Evolutionary conservation across 495 filamentous ascomycete genomes (phyloP).

Genomic region (Neurospora tetrasperma): DNA sequence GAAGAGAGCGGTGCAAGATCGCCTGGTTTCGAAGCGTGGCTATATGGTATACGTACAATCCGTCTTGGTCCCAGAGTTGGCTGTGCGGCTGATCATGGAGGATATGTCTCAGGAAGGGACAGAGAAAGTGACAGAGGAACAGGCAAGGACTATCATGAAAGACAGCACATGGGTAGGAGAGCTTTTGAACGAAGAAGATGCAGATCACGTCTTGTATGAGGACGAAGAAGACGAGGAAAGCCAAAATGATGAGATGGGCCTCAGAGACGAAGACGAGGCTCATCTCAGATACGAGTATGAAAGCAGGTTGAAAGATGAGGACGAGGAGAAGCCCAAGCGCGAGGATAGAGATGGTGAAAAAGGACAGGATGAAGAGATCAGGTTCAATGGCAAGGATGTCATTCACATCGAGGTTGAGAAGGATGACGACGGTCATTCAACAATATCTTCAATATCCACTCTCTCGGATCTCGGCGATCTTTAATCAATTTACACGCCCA

Average conservation of each 20-base stretch:
- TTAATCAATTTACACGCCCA: background rate
- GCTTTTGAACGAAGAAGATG: conserved; percentile 57
- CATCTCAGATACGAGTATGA: background rate
- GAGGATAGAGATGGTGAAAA: background rate
- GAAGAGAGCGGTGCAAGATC: conserved; percentile 53
- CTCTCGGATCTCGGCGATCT: background rate
- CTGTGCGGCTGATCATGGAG: conserved; percentile 66
- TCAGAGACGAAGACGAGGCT: background rate
- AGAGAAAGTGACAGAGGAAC: conserved; percentile 40
- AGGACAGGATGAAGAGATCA: background rate
- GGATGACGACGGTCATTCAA: background rate
- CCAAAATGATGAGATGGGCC: background rate
- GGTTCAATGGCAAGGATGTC: background rate
- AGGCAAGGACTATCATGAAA: conserved; percentile 56
- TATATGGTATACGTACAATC: conserved; percentile 68
- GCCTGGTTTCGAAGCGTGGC: conserved; percentile 57
- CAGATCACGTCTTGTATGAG: conserved; percentile 45
- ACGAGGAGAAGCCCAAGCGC: background rate
- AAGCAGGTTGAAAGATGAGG: background rate
- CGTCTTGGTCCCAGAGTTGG: conserved; percentile 80
- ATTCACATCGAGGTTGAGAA: background rate
- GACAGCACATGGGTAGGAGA: conserved; percentile 74
- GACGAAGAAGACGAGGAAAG: conserved; percentile 25
- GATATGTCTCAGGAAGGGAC: conserved; percentile 38
- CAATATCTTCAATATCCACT: background rate